Evolutionary conservation across 2,329 filamentous ascomycete species (phyloP).

Genomic region (Colletotrichum lupini): DNA sequence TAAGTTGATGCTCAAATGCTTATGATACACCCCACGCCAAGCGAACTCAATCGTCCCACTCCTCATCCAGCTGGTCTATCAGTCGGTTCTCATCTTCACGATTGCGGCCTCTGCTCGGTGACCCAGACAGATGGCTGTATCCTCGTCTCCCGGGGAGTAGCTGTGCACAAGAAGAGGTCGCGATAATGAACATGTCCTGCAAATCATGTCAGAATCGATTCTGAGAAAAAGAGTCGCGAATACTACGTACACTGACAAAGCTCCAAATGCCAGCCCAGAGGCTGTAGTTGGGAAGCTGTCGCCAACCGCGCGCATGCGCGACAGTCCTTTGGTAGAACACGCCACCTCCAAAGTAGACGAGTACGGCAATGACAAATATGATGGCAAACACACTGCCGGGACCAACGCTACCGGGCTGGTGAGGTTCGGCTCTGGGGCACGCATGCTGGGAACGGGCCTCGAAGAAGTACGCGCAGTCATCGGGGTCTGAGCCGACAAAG

Average conservation of each 20-base stretch:
- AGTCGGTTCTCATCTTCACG: slow-evolving; percentile 90
- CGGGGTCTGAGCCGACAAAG: slow-evolving; percentile 85
- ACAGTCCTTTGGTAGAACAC: slow-evolving; percentile 97
- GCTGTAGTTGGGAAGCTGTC: slow-evolving; percentile 92
- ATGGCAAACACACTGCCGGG: slow-evolving; percentile 86
- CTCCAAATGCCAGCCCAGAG: slow-evolving; percentile 90
- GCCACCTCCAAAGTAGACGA: slow-evolving; percentile 91
- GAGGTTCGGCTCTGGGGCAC: slow-evolving; percentile 75
- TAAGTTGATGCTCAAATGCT: neutral
- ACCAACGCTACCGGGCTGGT: slow-evolving; percentile 78
- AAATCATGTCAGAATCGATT: slow-evolving; percentile 36
- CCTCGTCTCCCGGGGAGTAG: slow-evolving; percentile 73
- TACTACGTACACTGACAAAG: slow-evolving; percentile 77
- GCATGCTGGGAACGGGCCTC: slow-evolving; percentile 88
- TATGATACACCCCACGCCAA: neutral
- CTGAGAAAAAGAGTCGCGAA: slow-evolving; percentile 34
- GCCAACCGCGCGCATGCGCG: slow-evolving; percentile 93
- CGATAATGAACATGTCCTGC: slow-evolving; percentile 74
- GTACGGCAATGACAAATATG: slow-evolving; percentile 79
- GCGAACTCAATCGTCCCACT: slow-evolving; percentile 82
- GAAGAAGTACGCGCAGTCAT: slow-evolving; percentile 96
- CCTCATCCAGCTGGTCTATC: slow-evolving; percentile 96
- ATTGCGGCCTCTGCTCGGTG: slow-evolving; percentile 60
- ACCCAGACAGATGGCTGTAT: slow-evolving; percentile 72
- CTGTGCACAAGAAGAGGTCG: slow-evolving; percentile 76